Percentiles rank a stretch among this genome's conserved stretches.
phyloP scores from a whole-genome alignment of 2,329 filamentous ascomycete species.

The Drechslerella stenobrocha region DNA sequence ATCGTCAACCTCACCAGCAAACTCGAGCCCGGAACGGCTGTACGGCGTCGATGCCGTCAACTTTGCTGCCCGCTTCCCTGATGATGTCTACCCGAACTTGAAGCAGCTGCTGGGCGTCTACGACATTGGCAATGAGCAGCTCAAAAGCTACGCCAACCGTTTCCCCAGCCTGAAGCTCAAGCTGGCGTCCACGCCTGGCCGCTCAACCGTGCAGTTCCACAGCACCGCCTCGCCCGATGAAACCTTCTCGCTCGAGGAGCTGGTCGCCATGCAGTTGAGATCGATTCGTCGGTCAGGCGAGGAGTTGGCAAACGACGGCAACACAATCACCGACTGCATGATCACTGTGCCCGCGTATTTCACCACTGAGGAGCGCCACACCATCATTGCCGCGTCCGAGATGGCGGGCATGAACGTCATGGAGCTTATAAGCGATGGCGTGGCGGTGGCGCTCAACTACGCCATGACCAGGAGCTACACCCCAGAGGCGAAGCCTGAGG shows the following conservation, averaged over 20 bases:
- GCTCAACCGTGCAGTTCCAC: conserved; percentile 77
- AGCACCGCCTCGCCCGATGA: conserved; percentile 65
- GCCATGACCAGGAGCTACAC: conserved; percentile 89
- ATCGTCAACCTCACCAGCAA: conserved; percentile 64
- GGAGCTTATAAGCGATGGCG: conserved; percentile 80
- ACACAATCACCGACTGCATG: conserved; percentile 75
- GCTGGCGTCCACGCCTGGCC: conserved; percentile 56
- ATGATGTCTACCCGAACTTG: conserved; percentile 91
- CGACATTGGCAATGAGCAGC: conserved; percentile 60
- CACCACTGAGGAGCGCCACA: conserved; percentile 84
- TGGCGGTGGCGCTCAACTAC: conserved; percentile 93
- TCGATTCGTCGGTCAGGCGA: conserved; percentile 89
- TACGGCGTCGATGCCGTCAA: conserved; percentile 93
- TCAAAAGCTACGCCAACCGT: conserved; percentile 70
- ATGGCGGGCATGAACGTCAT: conserved; percentile 86
- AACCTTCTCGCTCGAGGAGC: conserved; percentile 78
- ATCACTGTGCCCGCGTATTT: conserved; percentile 90
- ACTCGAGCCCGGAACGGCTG: conserved; percentile 78
- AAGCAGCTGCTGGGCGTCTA: conserved; percentile 84
- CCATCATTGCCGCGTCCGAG: conserved; percentile 79
- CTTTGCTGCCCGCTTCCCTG: conserved; percentile 81
- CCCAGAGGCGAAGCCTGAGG: conserved; percentile 67
- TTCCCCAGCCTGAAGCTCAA: conserved; percentile 75
- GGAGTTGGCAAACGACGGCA: conserved; percentile 73
- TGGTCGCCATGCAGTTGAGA: conserved; percentile 94